Base-by-base conservation (phyloP, 495 filamentous ascomycete genomes). In the Penicillium robsamsonii region DNA sequence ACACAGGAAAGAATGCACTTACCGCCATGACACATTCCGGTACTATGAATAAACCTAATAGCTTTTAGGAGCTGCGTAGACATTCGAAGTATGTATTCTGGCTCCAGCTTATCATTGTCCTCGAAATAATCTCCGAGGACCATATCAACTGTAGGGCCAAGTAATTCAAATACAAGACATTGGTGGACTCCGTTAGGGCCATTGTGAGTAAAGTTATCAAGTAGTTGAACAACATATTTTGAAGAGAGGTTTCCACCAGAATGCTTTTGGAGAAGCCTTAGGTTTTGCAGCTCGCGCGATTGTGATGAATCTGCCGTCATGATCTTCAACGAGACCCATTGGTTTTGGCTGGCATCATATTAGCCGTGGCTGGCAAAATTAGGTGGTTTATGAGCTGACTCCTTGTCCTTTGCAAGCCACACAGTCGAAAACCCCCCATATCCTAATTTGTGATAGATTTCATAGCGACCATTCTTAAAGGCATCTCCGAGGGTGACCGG, bases 341-440 rank as follows among this genome's bases (percentile, higher is more conserved):
- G 45, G 42, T 70, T 42, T 48, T 41, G 49, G 22, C 67, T 68
- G 49, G 20, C 6, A 3, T 40, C 30, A 46, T 10, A 57, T 67
- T 62, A 65, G 61, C 20, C 40, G 38, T 18, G 46, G 8, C 9
- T 31, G 25, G 3, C 7, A 56, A 46, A 29, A 27, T 35, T 40
- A 1, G 12, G 30, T 7, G 2, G 4, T 38, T 12, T 17, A 8
- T 8, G 48, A 56, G 29, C 56, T 43, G 25, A 63, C 62, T 56
- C 46, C 61, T 41, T 63, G 50, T 79, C 71, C 17, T 55, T 61
- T 6, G 67, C 72, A 48, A 96, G 78, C 91, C 91, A 96, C 22
- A 93, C 90, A 2, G 91, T 95, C 4, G 88, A 92, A 75, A 90
- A 93, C 60, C 91, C 88, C 55, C 91, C 90, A 87, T 85, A 95